Evolutionary conservation across 2,329 filamentous ascomycete genomes (phyloP), one percentile per base, ranked within the genome.

Genomic region (Sarocladium kiliense): DNA sequence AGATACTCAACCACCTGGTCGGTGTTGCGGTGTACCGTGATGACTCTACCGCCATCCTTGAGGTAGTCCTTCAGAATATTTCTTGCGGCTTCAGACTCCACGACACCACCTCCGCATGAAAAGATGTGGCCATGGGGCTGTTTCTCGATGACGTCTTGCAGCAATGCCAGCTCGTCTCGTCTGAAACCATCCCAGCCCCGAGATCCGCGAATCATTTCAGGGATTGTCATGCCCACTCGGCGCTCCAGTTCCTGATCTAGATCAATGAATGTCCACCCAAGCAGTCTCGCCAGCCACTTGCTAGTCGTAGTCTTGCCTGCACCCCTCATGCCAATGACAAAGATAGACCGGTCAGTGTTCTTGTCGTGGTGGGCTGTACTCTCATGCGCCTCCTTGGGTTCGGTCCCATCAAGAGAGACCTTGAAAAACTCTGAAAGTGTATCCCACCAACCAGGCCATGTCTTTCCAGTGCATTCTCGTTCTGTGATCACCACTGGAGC

Each of bases 381-480:
- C 12, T 63, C 58, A 25, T 63, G 53, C 6, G 53, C 45, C 26
- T 57, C 54, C 3, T 57, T 53, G n/a, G 71, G 68, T n/a, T 53
- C 49, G 12, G 49, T 53, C 12, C 94, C 94, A 58, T 86, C 81
- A n/a, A 97, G 75, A 26, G 79, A 73, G 26, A 89, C 88, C 32
- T 85, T 79, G 75, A 97, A 99, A 14, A 84, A 81, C 61, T 88
- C 84, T 21, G 86, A 86, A 55, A 97, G 74, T 18, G 86, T 84
- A 70, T 99, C 94, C 94, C 94, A 99, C 91, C 94, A 99, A 10
- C 93, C 94, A 0, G 94, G 94, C 94, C 94, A 99, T 2, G 94
- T 99, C 78, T 99, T 99, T 39, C 89, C 92, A 2, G 91, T 89
- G 68, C 94, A 99, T 65, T 96, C 91, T 58, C 91, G 88, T 68